Conservation (phyloP, 352 stramenopile species). For the Blastocystis hominis region DNA sequence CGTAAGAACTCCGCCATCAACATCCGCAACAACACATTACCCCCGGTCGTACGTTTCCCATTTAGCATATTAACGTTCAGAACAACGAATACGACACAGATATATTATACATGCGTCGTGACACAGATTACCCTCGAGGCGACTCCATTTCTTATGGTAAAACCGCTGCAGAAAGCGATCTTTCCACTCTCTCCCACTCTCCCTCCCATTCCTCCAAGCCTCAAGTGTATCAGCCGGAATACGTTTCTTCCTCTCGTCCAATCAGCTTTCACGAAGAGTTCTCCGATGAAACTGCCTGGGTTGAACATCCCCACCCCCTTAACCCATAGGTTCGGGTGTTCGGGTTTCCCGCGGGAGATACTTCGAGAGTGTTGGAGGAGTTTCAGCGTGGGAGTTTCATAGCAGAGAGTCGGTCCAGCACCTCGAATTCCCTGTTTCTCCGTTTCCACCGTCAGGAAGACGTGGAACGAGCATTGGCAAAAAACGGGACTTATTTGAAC, state of each 20-base stretch:
- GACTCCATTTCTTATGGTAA: not conserved
- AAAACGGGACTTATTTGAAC: not conserved
- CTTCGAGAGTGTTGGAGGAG: not conserved
- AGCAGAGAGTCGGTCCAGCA: not conserved
- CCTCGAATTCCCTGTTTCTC: conserved; percentile 3
- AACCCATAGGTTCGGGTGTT: not conserved
- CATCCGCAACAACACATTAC: not conserved
- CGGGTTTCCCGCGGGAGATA: not conserved
- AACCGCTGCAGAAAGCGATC: not conserved
- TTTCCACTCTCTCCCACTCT: not conserved
- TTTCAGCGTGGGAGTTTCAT: not conserved
- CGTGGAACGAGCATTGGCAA: not conserved
- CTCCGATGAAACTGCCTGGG: not conserved
- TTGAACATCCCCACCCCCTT: not conserved
- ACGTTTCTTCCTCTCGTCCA: not conserved
- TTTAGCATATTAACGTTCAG: not conserved
- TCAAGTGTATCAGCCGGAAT: not conserved
- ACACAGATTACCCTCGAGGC: not conserved
- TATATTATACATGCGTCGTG: not conserved
- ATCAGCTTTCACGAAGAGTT: not conserved
- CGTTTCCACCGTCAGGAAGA: not conserved
- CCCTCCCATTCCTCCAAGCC: not conserved
- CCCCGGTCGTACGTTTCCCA: not conserved
- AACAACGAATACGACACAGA: not conserved
- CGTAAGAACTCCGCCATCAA: not conserved